Conservation (phyloP, 768 basidiomycete species). For the Leccinum aurantiacum region DNA sequence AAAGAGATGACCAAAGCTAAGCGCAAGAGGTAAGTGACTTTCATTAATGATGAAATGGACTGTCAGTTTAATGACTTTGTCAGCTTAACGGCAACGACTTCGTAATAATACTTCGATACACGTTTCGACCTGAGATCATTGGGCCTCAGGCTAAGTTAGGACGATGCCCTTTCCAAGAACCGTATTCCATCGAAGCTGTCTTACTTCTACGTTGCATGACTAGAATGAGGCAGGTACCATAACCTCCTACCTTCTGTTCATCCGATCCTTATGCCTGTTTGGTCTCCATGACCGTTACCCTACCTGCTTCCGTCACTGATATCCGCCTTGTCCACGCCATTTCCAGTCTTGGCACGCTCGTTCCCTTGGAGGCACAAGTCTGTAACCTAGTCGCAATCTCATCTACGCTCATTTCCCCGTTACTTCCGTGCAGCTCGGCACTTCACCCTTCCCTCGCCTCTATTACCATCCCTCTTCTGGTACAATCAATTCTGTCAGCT, state of each 20-base stretch:
- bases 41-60: neutral
- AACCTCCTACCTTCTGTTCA: constrained; percentile 22
- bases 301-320: constrained; percentile 33
- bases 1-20: constrained; percentile 99
- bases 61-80: constrained; percentile 3
- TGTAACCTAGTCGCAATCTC: constrained; percentile 34
- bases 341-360: constrained; percentile 24
- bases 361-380: constrained; percentile 31
- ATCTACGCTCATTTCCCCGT: constrained; percentile 33
- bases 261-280: constrained; percentile 22
- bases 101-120: constrained; percentile 17
- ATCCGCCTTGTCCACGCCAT: constrained; percentile 21
- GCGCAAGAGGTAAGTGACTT: constrained; percentile 76
- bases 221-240: constrained; percentile 32
- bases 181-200: constrained; percentile 21
- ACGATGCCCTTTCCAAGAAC: constrained; percentile 12
- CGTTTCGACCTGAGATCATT: constrained; percentile 6
- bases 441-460: constrained; percentile 14
- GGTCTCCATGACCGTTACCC: constrained; percentile 27
- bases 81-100: constrained; percentile 37
- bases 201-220: constrained; percentile 22
- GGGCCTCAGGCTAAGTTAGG: constrained; percentile 4
- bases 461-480: constrained; percentile 13
- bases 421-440: constrained; percentile 15
- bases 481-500: constrained; percentile 21